Percentiles rank a stretch among this genome's conserved stretches.
Conservation (phyloP, 495 filamentous ascomycete genomes). For the Barbatosphaeria neglecta region DNA sequence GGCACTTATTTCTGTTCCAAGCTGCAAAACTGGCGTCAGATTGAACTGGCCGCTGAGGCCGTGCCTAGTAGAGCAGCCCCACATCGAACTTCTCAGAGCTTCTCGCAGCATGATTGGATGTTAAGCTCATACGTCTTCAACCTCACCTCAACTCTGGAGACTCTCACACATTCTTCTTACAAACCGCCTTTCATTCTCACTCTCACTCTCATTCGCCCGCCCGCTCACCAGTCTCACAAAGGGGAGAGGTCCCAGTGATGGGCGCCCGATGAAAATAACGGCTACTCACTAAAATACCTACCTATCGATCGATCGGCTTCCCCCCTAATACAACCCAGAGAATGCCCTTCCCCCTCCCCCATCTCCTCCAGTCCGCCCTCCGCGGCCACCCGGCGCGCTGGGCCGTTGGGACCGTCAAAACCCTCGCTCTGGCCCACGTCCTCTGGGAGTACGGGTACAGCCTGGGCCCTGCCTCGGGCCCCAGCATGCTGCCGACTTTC, state of each 20-base stretch:
- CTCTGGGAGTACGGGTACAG: slow-evolving; percentile 41
- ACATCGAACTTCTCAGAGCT: not conserved
- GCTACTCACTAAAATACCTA: not conserved
- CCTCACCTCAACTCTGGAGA: no score
- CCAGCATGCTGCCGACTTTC: slow-evolving; percentile 76
- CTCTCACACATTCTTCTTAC: no score
- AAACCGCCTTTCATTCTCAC: no score
- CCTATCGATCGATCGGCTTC: not conserved
- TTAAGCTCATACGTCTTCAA: no score
- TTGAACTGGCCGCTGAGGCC: not conserved
- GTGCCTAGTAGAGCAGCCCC: not conserved
- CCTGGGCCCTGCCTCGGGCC: slow-evolving; percentile 45
- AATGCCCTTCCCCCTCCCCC: not conserved
- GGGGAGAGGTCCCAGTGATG: no score
- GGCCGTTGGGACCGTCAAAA: slow-evolving; percentile 26
- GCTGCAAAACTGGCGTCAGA: no score
- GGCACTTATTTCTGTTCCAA: no score
- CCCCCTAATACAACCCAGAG: not conserved
- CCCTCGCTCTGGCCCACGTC: slow-evolving; percentile 44
- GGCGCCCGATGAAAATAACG: no score
- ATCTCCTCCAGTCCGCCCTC: slow-evolving; percentile 5
- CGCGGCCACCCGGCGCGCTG: slow-evolving; percentile 28
- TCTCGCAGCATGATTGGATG: not conserved
- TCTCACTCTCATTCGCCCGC: no score
- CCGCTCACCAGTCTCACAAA: no score